These are phyloP conservation scores for Mucor sp. DNA, from an alignment of 371 early-diverging fungal genomes.

Conservation along the genomic window DNA sequence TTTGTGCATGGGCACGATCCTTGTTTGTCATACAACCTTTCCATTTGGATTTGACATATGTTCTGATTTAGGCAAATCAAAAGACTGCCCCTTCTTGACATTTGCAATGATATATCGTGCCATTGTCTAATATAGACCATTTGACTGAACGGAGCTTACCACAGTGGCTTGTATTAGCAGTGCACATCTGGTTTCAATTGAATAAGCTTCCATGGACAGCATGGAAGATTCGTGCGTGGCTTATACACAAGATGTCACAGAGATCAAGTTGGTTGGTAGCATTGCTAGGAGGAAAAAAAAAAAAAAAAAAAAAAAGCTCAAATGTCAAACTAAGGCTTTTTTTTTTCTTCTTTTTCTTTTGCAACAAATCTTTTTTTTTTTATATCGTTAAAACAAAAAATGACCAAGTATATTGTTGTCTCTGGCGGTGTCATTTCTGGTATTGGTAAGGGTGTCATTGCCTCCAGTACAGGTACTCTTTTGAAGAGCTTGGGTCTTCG, in stretches of 20 bases:
- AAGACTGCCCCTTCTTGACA: no score
- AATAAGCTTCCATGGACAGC: no score
- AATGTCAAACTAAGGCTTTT: not conserved
- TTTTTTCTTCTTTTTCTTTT: not conserved
- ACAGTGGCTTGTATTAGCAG: no score
- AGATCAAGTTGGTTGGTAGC: not conserved
- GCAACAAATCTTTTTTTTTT: not conserved
- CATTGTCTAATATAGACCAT: no score
- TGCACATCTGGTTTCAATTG: no score
- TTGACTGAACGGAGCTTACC: no score
- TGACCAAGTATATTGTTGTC: slow-evolving; percentile 95
- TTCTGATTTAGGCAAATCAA: no score
- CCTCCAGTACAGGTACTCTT: slow-evolving; percentile 95
- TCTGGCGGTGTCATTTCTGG: slow-evolving; percentile 99
- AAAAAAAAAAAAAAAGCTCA: not conserved
- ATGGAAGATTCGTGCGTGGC: not conserved
- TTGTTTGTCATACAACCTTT: no score
- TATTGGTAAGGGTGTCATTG: slow-evolving; percentile 99
- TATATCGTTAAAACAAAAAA: slow-evolving; percentile 2
- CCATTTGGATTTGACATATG: no score
- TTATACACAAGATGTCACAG: not conserved
- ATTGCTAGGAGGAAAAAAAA: not conserved
- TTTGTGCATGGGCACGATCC: no score
- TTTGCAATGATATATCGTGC: no score
- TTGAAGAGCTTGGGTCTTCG: slow-evolving; percentile 92